These are phyloP conservation scores for Cercospora citrullina DNA, from an alignment of 2,329 filamentous ascomycete genomes.

Conservation along the genomic window DNA sequence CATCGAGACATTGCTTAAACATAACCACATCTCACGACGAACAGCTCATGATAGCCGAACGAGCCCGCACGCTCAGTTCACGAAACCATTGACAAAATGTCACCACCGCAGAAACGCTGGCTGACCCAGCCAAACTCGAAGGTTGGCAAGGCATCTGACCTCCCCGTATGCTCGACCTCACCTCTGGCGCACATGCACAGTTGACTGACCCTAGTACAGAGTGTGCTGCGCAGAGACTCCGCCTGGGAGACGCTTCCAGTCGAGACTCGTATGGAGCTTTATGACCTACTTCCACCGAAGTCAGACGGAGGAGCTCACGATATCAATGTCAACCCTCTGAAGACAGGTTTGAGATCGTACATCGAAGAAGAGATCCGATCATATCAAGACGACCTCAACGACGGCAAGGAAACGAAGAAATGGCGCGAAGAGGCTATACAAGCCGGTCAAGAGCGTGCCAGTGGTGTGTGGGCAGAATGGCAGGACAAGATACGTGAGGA, in stretches of 20 bases:
- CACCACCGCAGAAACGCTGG: conserved; percentile 30
- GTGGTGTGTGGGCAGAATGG: conserved; percentile 59
- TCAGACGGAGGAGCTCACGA: conserved; percentile 36
- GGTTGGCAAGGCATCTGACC: conserved; percentile 30
- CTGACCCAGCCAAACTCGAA: conserved; percentile 32
- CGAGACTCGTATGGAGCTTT: conserved; percentile 32
- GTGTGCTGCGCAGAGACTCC: conserved; percentile 32
- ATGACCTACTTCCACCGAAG: conserved; percentile 35
- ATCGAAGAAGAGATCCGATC: conserved; percentile 56
- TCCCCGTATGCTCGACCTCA: conserved; percentile 24
- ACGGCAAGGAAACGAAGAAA: conserved; percentile 57
- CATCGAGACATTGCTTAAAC: conserved; percentile 4
- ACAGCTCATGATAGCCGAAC: neutral
- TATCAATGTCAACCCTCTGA: conserved; percentile 42
- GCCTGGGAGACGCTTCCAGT: conserved; percentile 35
- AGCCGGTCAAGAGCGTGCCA: conserved; percentile 54
- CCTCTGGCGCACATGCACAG: neutral
- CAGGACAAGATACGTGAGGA: conserved; percentile 56
- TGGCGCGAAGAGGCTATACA: conserved; percentile 58
- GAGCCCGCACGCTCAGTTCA: neutral
- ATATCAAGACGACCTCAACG: conserved; percentile 57
- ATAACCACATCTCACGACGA: neutral
- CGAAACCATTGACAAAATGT: conserved; percentile 8
- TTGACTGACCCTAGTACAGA: conserved; percentile 23
- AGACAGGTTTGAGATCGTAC: conserved; percentile 47